phyloP scores from a whole-genome alignment of 129 eudicot genomes.

The Sambucus nigra region DNA sequence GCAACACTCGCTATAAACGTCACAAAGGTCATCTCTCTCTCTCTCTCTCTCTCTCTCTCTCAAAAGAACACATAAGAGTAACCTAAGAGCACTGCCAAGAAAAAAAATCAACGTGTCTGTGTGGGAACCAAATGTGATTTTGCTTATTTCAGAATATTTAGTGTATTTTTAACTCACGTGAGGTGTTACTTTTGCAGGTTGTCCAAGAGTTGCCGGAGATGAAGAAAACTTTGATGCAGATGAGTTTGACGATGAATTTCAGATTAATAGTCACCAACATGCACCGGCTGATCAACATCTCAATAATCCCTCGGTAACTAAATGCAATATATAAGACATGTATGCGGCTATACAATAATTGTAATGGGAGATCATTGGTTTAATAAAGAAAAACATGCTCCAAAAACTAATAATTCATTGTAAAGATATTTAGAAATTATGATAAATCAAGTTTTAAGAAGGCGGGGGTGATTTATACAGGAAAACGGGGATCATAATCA shows the following conservation, averaged over 20 bases:
- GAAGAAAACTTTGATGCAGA: constrained; percentile 64
- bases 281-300: constrained; percentile 24
- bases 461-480: constrained; percentile 16
- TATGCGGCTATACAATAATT: too few relatives aligned
- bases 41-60: neutral
- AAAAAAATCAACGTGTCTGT: too few relatives aligned
- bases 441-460: neutral
- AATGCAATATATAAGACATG: neutral
- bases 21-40: constrained; percentile 52
- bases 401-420: neutral
- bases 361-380: too few relatives aligned
- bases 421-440: neutral
- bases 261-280: constrained; percentile 44
- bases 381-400: too few relatives aligned
- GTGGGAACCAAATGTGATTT: too few relatives aligned
- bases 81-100: too few relatives aligned
- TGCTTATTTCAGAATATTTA: too few relatives aligned
- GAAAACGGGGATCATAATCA: constrained; percentile 55
- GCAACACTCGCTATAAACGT: constrained; percentile 79
- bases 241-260: constrained; percentile 86
- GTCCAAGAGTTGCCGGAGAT: constrained; percentile 80
- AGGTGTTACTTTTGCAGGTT: constrained; percentile 35
- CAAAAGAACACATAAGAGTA: too few relatives aligned
- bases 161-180: constrained; percentile 4
- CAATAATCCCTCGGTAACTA: constrained; percentile 26